Base-by-base conservation (phyloP, 1,284 basidiomycete species). In the Trichosporon sp. region DNA sequence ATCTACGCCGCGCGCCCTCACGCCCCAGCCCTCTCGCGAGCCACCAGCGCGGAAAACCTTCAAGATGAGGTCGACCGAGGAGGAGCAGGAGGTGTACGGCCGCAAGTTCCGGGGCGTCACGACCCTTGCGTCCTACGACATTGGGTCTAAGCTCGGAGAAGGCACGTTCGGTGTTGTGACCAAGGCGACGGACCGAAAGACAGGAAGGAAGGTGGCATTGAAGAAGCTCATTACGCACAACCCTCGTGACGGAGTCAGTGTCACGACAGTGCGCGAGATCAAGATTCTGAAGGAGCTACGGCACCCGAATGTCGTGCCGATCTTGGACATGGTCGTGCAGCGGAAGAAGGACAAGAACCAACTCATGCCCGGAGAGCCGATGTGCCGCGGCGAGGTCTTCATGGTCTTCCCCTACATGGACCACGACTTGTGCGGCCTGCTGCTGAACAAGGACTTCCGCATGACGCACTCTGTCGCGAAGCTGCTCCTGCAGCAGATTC, bases 401-500 rank as follows among this genome's bases (percentile, higher is more conserved):
- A 97, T 99, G 95, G 95, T 98, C 33, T 98, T 98, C 76, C 95
- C 95, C 0, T 99, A 96, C 81, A 97, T 98, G 94, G 95, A 98
- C 73, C 96, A 99, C 76, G 95, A 99, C 81, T 86, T 99, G 25
- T 94, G 95, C 11, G 96, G 96, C 1, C 80, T 99, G 58, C 81
- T 99, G 60, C 91, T 95, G 78, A 96, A 96, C 75, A 89, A 90
- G 60, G 86, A 89, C 40, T 92, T 93, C 66, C 88, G 89, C 71
- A 82, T 92, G 14, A 84, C 85, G 56, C 87, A 88, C 34, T 91
- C 89, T 71, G 87, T 92, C 66, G 93, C 97, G 81, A 99, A 99
- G 82, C 82, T 96, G 46, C 95, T 98, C 78, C 92, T 96, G 88
- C 89, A 89, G 78, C 95, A 99, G 79, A 85, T 99, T 31, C 84